Base-by-base conservation (phyloP, 2,329 filamentous ascomycete species). In the Ceratocystis albifundus region DNA sequence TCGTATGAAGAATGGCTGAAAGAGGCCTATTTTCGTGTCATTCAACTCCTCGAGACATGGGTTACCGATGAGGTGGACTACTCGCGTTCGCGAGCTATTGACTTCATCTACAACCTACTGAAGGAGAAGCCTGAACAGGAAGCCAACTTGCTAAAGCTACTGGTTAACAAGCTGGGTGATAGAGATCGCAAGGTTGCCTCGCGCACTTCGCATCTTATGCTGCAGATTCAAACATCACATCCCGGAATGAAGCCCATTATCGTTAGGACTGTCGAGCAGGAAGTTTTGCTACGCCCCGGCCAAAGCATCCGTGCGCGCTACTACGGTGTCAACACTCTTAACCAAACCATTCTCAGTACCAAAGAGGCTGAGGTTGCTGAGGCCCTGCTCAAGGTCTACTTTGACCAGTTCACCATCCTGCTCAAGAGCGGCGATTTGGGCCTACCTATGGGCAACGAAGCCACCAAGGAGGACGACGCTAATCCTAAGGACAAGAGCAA, bases 51-150 rank as follows among this genome's bases (percentile, higher is more conserved):
- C 17, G 94, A 99, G 75, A 82, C 84, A 12, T 96, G 94, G 90
- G 96, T 90, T 74, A 90, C 88, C 66, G 94, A 99, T 71, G 94
- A 97, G 77, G 89, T 99, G 65, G 90, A 95, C 73, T 97, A 93
- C 76, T 91, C 95, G 50, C 87, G 95, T 68, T 88, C 87, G 62
- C 86, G 90, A 70, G 89, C 93, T 2, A 82, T 99, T 57, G 94
- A 91, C 70, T 96, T 96, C 72, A 88, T 97, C 46, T 97, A 87
- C 74, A 91, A 93, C 69, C 79, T 99, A 48, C 79, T 99, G 69
- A 94, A 90, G 74, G 92, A 96, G 74, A 99, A 96, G 77, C 93
- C 94, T 0, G 94, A 99, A 75, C 94, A 99, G 74, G 94, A 99
- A 75, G 88, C 93, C 66, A 99, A 99, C 74, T 78, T 99, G 69